Conservation (phyloP, 2,329 filamentous ascomycete species). For the Lojkania enalia region DNA sequence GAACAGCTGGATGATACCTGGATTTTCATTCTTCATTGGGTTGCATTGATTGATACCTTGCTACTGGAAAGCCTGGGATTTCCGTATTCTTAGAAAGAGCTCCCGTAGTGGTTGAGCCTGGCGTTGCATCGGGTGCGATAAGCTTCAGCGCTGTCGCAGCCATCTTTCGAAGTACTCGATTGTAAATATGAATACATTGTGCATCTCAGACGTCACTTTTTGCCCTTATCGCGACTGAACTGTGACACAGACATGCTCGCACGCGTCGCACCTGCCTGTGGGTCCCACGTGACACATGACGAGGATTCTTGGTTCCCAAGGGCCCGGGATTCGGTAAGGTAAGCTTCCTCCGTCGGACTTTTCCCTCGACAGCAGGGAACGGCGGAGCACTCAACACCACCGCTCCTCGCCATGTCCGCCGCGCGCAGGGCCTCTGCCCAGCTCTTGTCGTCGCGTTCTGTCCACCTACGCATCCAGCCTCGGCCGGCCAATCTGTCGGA, state of each 20-base stretch:
- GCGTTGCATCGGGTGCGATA: slow-evolving; percentile 19
- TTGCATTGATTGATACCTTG: neutral
- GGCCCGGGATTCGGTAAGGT: slow-evolving; percentile 24
- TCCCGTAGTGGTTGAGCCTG: slow-evolving; percentile 42
- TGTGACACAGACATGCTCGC: too few relatives aligned
- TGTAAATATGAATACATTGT: slow-evolving; percentile 12
- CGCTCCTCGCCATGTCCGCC: slow-evolving; percentile 28
- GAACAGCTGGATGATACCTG: slow-evolving; percentile 1
- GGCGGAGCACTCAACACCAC: slow-evolving; percentile 3
- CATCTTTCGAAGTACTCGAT: slow-evolving; percentile 18
- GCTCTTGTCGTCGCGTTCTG: slow-evolving; percentile 44
- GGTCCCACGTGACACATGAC: slow-evolving; percentile 23
- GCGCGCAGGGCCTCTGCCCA: slow-evolving; percentile 26
- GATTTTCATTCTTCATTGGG: neutral
- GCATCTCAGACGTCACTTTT: neutral
- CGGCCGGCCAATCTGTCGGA: slow-evolving; percentile 53
- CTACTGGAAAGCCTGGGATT: neutral
- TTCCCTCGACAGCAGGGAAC: slow-evolving; percentile 7
- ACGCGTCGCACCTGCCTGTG: too few relatives aligned
- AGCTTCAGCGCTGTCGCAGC: slow-evolving; percentile 19
- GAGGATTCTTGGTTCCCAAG: slow-evolving; percentile 9
- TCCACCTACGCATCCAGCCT: slow-evolving; percentile 53
- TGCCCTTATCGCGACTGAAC: too few relatives aligned
- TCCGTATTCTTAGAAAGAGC: slow-evolving; percentile 16
- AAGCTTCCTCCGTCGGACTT: slow-evolving; percentile 23